Base-by-base conservation (phyloP, 139 green algal genomes). In the Eudorina sp. region DNA sequence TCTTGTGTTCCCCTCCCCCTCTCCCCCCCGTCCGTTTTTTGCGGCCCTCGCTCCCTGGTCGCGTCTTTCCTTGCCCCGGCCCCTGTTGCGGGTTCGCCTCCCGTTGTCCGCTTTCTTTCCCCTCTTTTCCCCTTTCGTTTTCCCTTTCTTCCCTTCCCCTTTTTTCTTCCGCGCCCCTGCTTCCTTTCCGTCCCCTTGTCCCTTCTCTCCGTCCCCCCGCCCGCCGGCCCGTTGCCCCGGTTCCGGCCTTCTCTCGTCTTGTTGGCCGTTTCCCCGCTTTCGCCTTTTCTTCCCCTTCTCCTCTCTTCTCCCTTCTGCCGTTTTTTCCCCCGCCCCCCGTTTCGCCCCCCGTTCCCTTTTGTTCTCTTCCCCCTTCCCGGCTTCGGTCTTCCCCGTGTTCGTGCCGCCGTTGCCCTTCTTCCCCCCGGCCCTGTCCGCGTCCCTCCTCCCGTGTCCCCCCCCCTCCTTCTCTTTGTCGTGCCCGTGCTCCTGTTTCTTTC, bases 101-200 rank as follows among this genome's bases (percentile, higher is more conserved):
- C 60, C 60, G 60, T 69, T 69, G 60, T 69, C 60, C 60, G 60
- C 60, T 69, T n/a, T 69, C 51, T n/a, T n/a, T n/a, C n/a, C n/a
- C n/a, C n/a, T n/a, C n/a, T n/a, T n/a, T n/a, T n/a, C n/a, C n/a
- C n/a, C n/a, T n/a, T n/a, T n/a, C n/a, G n/a, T n/a, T n/a, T n/a
- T n/a, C n/a, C n/a, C n/a, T n/a, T n/a, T n/a, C n/a, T n/a, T n/a
- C n/a, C n/a, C n/a, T n/a, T n/a, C 51, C 51, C 51, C 51, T 58
- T 58, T 58, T 58, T 16, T 16, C 51, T 16, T 16, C 51, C 51
- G 51, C 51, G 13, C 51, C 51, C 16, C 51, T 58, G 51, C 51
- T 58, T 58, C 51, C 16, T 58, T 16, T 58, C 13, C 51, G 13
- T 58, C 51, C 51, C 13, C 51, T n/a, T n/a, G n/a, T n/a, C n/a